phyloP scores from a whole-genome alignment of 2,329 filamentous ascomycete species.

The Colletotrichum karsti region DNA sequence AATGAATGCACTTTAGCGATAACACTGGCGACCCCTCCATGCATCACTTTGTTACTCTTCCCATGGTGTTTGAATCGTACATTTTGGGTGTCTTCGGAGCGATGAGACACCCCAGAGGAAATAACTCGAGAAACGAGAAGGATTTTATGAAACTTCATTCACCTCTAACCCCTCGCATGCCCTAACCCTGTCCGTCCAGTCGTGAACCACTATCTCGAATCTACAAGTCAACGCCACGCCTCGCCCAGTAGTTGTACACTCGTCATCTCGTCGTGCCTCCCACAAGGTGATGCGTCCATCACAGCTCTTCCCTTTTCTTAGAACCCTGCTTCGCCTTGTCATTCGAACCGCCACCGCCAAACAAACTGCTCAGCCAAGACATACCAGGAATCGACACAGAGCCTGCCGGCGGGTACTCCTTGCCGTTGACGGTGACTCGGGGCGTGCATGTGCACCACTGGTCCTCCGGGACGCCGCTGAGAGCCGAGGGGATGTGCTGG shows the following conservation, averaged over 20 bases:
- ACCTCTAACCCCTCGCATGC: too few species aligned
- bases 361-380: conserved; percentile 41
- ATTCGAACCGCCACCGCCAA: conserved; percentile 18
- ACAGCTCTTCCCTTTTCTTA: conserved; percentile 15
- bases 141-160: too few species aligned
- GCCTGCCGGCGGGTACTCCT: conserved; percentile 54
- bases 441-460: conserved; percentile 59
- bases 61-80: too few species aligned
- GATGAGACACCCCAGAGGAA: too few species aligned
- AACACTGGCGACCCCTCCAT: conserved; percentile 5
- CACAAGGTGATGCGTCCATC: neutral
- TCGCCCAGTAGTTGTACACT: neutral
- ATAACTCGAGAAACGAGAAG: too few species aligned
- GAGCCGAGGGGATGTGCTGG: conserved; percentile 53
- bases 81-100: too few species aligned
- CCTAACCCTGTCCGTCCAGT: too few species aligned
- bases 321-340: conserved; percentile 25
- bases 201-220: neutral
- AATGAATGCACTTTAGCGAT: neutral
- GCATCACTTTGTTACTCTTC: neutral
- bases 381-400: conserved; percentile 47
- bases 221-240: conserved; percentile 3
- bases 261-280: neutral
- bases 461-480: conserved; percentile 50
- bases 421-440: conserved; percentile 51